phyloP scores from a whole-genome alignment of 768 basidiomycete genomes.

The Lactarius pseudohatsudake region DNA sequence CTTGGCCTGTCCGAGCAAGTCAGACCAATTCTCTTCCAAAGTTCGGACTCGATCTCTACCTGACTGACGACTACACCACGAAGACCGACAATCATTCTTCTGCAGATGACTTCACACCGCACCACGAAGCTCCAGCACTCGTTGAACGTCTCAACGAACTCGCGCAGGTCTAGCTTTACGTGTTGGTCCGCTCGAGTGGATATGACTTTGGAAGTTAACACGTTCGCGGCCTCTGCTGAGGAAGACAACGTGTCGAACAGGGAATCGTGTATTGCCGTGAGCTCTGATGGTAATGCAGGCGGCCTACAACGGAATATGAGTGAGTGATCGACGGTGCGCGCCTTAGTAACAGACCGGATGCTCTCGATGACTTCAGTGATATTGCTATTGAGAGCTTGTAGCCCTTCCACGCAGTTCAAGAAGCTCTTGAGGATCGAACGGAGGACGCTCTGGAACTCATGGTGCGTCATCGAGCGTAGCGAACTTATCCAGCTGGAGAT shows the following conservation, averaged over 20 bases:
- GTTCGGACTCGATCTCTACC: conserved; percentile 39
- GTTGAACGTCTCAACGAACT: conserved; percentile 81
- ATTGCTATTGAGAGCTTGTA: conserved; percentile 59
- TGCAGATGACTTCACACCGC: conserved; percentile 78
- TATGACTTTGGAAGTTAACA: conserved; percentile 77
- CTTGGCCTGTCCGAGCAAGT: conserved; percentile 61
- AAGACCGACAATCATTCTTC: conserved; percentile 90
- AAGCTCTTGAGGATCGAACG: conserved; percentile 60
- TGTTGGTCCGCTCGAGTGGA: conserved; percentile 77
- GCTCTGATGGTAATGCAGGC: conserved; percentile 41
- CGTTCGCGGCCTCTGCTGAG: conserved; percentile 82
- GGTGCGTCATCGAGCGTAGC: conserved; percentile 65
- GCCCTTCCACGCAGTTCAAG: conserved; percentile 63
- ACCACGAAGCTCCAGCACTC: conserved; percentile 90
- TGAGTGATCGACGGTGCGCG: background rate
- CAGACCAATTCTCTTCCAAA: background rate
- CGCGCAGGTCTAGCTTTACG: conserved; percentile 62
- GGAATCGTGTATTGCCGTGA: conserved; percentile 58
- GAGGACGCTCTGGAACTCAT: conserved; percentile 64
- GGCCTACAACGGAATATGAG: conserved; percentile 34
- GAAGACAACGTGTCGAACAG: conserved; percentile 75
- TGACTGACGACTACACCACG: conserved; percentile 84
- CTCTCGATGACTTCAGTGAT: conserved; percentile 59
- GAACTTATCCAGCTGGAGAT: conserved; percentile 46
- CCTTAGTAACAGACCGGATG: conserved; percentile 38